Percentiles rank a stretch among this genome's conserved stretches.
phyloP scores from a whole-genome alignment of 2,329 filamentous ascomycete species.

The Myriosclerotinia duriaeana region DNA sequence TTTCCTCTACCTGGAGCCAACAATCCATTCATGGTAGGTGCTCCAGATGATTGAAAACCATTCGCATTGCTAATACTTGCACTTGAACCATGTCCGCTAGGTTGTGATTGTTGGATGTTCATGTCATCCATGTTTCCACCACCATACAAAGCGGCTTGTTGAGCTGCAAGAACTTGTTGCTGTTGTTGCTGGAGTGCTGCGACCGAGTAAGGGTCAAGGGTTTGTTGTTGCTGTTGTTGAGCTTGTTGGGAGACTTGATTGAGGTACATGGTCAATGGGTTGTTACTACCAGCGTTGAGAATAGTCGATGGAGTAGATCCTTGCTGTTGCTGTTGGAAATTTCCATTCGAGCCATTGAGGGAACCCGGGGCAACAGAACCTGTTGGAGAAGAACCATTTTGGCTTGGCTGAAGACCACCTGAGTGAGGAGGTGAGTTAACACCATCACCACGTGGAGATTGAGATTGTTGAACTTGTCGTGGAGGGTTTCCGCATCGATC shows the following conservation, averaged over 20 bases:
- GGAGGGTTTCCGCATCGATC: constrained; percentile 96
- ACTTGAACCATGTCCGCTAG: constrained; percentile 59
- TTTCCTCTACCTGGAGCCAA: constrained; percentile 68
- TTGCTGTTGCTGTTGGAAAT: constrained; percentile 17
- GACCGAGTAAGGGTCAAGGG: constrained; percentile 47
- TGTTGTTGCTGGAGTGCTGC: constrained; percentile 59
- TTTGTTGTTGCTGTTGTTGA: constrained; percentile 61
- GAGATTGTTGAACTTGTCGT: constrained; percentile 69
- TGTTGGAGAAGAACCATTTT: constrained; percentile 40
- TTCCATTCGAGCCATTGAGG: constrained; percentile 40
- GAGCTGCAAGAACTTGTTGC: constrained; percentile 67
- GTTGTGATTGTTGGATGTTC: constrained; percentile 61
- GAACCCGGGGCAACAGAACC: constrained; percentile 52
- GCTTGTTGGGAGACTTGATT: constrained; percentile 75
- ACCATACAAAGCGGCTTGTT: constrained; percentile 80
- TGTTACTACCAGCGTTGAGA: constrained; percentile 76
- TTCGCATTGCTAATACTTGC: constrained; percentile 59
- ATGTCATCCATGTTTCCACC: constrained; percentile 60
- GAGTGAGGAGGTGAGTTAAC: constrained; percentile 53
- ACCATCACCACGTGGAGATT: constrained; percentile 64
- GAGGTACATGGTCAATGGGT: constrained; percentile 90
- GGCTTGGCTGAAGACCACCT: constrained; percentile 39
- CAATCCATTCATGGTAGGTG: constrained; percentile 73
- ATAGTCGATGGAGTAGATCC: constrained; percentile 66
- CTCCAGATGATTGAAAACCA: constrained; percentile 51